Conservation (phyloP, 139 green algal species). For the Chlamydomonas sp. region DNA sequence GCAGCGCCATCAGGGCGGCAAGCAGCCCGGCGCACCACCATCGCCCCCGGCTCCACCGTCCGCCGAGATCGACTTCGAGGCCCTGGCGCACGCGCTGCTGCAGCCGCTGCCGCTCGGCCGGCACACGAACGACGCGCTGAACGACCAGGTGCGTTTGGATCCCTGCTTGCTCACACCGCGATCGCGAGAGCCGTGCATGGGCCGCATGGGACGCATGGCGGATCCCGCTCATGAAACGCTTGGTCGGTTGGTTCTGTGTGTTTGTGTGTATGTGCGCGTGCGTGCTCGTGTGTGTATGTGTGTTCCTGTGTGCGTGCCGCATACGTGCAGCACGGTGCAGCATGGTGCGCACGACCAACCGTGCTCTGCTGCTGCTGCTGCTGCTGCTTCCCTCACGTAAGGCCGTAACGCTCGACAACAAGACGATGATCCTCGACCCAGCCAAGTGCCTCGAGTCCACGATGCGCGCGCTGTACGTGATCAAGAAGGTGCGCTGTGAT, state of each 20-base stretch:
- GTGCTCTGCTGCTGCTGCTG: not conserved
- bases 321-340: not conserved
- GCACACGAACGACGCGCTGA: not conserved
- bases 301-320: not conserved
- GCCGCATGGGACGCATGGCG: too few relatives aligned
- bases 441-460: conserved; percentile 16
- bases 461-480: conserved; percentile 35
- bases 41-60: not conserved
- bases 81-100: conserved; percentile 10
- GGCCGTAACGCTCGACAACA: not conserved
- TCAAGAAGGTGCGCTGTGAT: conserved; percentile 12
- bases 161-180: too few relatives aligned
- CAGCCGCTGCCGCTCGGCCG: conserved; percentile 18
- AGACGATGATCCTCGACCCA: conserved; percentile 25
- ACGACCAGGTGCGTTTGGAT: conserved; percentile 14
- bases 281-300: conserved; percentile 2
- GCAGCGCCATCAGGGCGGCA: too few relatives aligned
- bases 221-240: too few relatives aligned
- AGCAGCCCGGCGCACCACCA: not conserved
- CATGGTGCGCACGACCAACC: not conserved
- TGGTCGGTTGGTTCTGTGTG: too few relatives aligned
- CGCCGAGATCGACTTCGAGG: not conserved
- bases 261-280: too few relatives aligned
- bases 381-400: not conserved
- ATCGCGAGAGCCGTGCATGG: too few relatives aligned